phyloP scores from a whole-genome alignment of 2,329 filamentous ascomycete species.

The Aureobasidium sp. region DNA sequence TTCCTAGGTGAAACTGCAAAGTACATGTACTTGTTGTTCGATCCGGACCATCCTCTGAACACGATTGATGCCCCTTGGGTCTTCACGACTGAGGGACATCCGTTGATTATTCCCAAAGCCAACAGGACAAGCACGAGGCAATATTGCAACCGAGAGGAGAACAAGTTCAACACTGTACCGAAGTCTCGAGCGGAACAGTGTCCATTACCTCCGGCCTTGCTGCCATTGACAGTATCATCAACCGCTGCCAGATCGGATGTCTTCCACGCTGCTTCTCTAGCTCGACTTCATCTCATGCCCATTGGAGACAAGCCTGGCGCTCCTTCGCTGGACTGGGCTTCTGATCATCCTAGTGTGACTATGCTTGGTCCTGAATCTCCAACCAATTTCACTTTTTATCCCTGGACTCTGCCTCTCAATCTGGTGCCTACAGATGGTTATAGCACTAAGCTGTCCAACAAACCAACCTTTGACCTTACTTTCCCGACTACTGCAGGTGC shows the following conservation, averaged over 20 bases:
- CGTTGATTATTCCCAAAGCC: conserved; percentile 66
- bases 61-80: conserved; percentile 79
- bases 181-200: conserved; percentile 40
- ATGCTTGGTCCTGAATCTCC: conserved; percentile 51
- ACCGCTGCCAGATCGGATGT: conserved; percentile 74
- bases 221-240: conserved; percentile 68
- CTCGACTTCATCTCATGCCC: conserved; percentile 71
- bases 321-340: conserved; percentile 47
- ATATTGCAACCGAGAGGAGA: conserved; percentile 1
- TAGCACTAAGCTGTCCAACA: conserved; percentile 65
- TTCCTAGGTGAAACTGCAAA: conserved; percentile 95
- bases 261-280: conserved; percentile 82
- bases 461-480: conserved; percentile 63
- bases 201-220: conserved; percentile 51
- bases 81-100: conserved; percentile 94
- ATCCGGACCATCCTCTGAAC: conserved; percentile 79
- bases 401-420: conserved; percentile 78
- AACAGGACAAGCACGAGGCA: conserved; percentile 46
- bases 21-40: conserved; percentile 89
- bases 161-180: not conserved
- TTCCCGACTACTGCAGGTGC: conserved; percentile 53
- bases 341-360: conserved; percentile 48
- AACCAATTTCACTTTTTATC: conserved; percentile 78
- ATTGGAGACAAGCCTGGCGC: conserved; percentile 49
- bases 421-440: conserved; percentile 70